These are phyloP conservation scores for Arthromyces matolae DNA, from an alignment of 768 basidiomycete genomes.

Conservation along the genomic window DNA sequence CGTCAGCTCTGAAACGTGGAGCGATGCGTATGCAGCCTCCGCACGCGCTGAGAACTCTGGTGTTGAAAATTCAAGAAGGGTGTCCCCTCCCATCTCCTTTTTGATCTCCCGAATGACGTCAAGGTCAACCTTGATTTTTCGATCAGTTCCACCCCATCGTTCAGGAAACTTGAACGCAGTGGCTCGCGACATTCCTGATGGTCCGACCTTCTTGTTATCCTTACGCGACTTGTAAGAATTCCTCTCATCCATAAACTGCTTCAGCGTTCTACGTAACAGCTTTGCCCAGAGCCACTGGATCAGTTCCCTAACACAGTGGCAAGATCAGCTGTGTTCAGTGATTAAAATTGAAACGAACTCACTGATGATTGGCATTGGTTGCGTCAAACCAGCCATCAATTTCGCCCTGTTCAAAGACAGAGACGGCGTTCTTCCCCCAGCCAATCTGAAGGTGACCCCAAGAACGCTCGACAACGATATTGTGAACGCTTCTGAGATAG, in stretches of 20 bases:
- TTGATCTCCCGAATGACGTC: not conserved
- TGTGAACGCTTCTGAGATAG: constrained; percentile 18
- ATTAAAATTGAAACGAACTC: not conserved
- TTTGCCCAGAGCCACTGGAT: not conserved
- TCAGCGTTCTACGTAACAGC: not conserved
- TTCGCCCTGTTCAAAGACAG: constrained; percentile 11
- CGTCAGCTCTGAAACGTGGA: constrained; percentile 7
- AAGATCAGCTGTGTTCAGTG: too few species aligned
- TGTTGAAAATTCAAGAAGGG: not conserved
- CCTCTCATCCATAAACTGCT: not conserved
- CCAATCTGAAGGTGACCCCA: constrained; percentile 19
- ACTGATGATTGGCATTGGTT: not conserved
- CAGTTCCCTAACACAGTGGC: not conserved
- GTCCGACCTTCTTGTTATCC: not conserved
- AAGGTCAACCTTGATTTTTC: not conserved
- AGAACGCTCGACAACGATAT: constrained; percentile 18
- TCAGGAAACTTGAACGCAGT: constrained; percentile 1
- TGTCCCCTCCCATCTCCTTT: not conserved
- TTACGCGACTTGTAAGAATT: not conserved
- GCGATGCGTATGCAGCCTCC: constrained; percentile 11
- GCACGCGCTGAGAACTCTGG: constrained; percentile 4
- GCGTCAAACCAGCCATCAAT: not conserved
- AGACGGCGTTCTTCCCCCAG: constrained; percentile 18
- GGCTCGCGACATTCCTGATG: not conserved
- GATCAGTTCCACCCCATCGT: not conserved